Evolutionary conservation across 345 rosid genomes (phyloP).

Genomic region (Dovyalis caffra): DNA sequence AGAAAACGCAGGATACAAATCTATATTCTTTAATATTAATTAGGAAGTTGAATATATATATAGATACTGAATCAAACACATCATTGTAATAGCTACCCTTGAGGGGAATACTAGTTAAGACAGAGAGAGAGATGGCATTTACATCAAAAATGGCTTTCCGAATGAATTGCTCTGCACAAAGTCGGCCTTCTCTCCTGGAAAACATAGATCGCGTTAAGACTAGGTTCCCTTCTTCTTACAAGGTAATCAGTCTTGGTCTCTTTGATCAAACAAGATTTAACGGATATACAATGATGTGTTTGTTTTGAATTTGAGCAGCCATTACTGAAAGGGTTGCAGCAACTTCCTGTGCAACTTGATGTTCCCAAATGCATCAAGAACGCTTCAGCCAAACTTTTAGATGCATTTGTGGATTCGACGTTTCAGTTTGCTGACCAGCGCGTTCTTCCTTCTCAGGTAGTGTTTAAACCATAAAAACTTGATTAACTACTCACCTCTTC

Average conservation of each 20-base stretch:
- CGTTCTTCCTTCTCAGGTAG: conserved; percentile 44
- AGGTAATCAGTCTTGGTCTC: not conserved
- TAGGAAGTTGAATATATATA: too few species aligned
- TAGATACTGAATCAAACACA: too few species aligned
- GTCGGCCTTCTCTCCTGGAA: not conserved
- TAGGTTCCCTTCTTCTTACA: not conserved
- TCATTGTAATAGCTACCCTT: too few species aligned
- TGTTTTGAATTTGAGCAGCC: conserved; percentile 25
- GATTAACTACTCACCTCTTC: not conserved
- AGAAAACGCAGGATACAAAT: too few species aligned
- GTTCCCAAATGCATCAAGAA: conserved; percentile 19
- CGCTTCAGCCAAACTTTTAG: conserved; percentile 26
- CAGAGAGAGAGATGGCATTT: not conserved
- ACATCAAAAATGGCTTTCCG: not conserved
- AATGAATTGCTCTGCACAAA: not conserved
- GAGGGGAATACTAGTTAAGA: not conserved
- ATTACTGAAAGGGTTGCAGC: conserved; percentile 18
- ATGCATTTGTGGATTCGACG: conserved; percentile 39
- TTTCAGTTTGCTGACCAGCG: conserved; percentile 43
- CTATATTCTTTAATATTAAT: too few species aligned
- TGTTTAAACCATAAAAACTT: not conserved
- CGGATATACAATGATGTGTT: not conserved
- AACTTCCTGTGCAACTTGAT: conserved; percentile 20
- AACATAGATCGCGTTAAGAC: not conserved
- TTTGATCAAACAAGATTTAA: not conserved